Percentiles rank a stretch among this genome's conserved stretches.
phyloP scores from a whole-genome alignment of 1,284 basidiomycete species.

The Apiotrichum siamense region DNA sequence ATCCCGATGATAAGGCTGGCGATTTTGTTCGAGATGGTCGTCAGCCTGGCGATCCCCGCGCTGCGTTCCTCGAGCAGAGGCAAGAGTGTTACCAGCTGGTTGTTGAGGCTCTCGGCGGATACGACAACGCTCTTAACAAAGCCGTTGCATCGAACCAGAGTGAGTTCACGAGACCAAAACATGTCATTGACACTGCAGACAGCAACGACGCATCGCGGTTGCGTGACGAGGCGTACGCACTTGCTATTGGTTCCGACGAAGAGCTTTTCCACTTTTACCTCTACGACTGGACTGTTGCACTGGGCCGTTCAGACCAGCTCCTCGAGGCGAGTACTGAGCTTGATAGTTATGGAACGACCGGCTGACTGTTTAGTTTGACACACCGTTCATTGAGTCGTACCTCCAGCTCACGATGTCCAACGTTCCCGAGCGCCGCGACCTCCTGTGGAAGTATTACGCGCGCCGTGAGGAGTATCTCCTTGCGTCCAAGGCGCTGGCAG shows the following conservation, averaged over 20 bases:
- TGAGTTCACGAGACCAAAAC: constrained; percentile 15
- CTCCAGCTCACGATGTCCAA: constrained; percentile 50
- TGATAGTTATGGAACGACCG: neutral
- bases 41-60: constrained; percentile 58
- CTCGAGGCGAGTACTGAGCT: constrained; percentile 60
- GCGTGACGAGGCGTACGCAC: constrained; percentile 47
- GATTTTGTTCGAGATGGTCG: constrained; percentile 70
- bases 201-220: constrained; percentile 6
- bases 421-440: constrained; percentile 63
- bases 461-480: constrained; percentile 76
- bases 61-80: constrained; percentile 58
- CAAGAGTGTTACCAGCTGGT: constrained; percentile 74
- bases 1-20: constrained; percentile 67
- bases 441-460: constrained; percentile 96
- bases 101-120: constrained; percentile 69
- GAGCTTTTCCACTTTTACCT: constrained; percentile 89
- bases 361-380: constrained; percentile 31
- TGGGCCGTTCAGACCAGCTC: constrained; percentile 76
- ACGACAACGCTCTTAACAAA: constrained; percentile 56
- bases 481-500: constrained; percentile 81
- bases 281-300: constrained; percentile 86
- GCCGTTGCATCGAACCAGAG: constrained; percentile 8
- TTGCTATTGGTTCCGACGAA: constrained; percentile 78
- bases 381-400: constrained; percentile 66
- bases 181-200: neutral